A percentile compares a stretch with the other conserved stretches of the same genome.
Conservation (phyloP, 1,284 basidiomycete genomes). For the Volvariella surrecta region DNA sequence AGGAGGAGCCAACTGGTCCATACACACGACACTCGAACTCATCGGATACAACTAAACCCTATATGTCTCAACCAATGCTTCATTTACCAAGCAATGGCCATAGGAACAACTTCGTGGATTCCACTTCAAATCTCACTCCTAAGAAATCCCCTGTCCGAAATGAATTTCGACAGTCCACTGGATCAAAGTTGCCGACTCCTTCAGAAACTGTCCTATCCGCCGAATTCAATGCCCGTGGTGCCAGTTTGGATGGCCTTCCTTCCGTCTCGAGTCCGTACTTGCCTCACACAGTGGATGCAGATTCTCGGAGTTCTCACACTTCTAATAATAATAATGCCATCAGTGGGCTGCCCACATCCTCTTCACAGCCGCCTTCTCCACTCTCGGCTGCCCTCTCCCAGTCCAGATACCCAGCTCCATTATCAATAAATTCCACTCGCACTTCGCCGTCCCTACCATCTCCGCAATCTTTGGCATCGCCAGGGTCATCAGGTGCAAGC, state of each 20-base stretch:
- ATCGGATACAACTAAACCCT: constrained; percentile 29
- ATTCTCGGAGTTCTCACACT: background rate
- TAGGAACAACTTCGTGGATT: constrained; percentile 15
- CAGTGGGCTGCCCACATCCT: background rate
- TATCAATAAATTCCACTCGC: background rate
- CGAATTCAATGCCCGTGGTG: background rate
- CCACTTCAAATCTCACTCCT: background rate
- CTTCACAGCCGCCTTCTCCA: background rate
- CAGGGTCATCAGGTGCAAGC: no score
- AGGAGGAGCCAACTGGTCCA: constrained; percentile 14
- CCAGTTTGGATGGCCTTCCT: background rate
- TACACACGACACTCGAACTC: constrained; percentile 18
- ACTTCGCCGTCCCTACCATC: background rate
- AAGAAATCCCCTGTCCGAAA: background rate
- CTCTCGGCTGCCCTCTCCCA: background rate
- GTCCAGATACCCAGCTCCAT: background rate
- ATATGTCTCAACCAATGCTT: constrained; percentile 33
- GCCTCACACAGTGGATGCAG: background rate
- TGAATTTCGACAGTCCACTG: background rate
- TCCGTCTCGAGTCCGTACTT: background rate
- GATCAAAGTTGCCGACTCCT: background rate
- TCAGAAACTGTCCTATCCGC: background rate
- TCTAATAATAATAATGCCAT: background rate
- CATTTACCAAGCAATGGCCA: constrained; percentile 14
- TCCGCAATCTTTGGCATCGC: background rate